These are phyloP conservation scores for Aspergillus coremiiformis DNA, from an alignment of 495 filamentous ascomycete genomes.

Conservation along the genomic window DNA sequence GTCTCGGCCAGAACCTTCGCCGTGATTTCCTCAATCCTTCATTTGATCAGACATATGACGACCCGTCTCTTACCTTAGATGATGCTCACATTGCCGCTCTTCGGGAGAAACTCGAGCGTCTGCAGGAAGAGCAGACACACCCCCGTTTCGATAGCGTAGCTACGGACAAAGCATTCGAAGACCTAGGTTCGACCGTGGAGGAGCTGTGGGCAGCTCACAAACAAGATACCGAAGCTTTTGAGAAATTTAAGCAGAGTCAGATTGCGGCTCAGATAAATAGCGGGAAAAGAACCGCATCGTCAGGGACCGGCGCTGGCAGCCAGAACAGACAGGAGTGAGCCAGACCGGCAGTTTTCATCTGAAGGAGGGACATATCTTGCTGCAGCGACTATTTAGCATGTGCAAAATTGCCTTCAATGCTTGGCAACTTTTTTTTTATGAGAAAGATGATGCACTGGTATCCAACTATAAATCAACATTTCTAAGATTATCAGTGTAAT, in stretches of 20 bases:
- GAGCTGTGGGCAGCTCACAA: conserved; percentile 45
- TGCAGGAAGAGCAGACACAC: conserved; percentile 51
- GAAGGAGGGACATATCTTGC: neutral
- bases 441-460: no score
- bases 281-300: conserved; percentile 18
- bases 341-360: neutral
- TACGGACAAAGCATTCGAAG: conserved; percentile 51
- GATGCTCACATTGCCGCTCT: conserved; percentile 52
- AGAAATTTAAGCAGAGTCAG: conserved; percentile 58
- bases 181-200: conserved; percentile 49
- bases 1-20: conserved; percentile 73
- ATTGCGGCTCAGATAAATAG: conserved; percentile 57
- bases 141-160: conserved; percentile 49
- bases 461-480: no score
- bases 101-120: conserved; percentile 53
- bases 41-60: conserved; percentile 30
- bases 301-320: neutral
- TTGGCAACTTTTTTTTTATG: no score
- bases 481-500: no score
- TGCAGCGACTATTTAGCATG: conserved; percentile 1
- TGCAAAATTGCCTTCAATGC: no score
- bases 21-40: conserved; percentile 54
- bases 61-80: conserved; percentile 37
- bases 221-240: conserved; percentile 54
- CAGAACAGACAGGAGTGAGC: neutral